Evolutionary conservation across 306 rosid genomes (phyloP).

Genomic region (Cajanus cajan): DNA sequence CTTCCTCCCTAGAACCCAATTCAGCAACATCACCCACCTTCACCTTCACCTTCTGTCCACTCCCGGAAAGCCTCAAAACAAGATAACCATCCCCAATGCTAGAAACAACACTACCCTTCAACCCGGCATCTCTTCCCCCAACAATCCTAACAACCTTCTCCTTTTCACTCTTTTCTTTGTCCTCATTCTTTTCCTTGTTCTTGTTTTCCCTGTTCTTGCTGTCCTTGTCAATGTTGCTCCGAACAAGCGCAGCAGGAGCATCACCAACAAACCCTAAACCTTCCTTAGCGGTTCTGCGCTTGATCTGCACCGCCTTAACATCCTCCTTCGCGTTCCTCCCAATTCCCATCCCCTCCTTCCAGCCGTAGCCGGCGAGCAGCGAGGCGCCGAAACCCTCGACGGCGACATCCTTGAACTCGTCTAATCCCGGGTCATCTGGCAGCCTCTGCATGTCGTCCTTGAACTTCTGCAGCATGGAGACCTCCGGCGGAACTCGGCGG

Average conservation of each 20-base stretch:
- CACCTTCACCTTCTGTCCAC: conserved; percentile 46
- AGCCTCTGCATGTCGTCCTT: conserved; percentile 52
- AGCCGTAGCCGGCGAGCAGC: conserved; percentile 80
- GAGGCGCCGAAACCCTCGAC: conserved; percentile 85
- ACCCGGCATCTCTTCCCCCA: conserved; percentile 58
- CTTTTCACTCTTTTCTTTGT: not conserved
- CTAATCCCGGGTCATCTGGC: conserved; percentile 68
- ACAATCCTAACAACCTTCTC: conserved; percentile 54
- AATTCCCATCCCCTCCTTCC: conserved; percentile 82
- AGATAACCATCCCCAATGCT: conserved; percentile 36
- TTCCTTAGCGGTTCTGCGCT: conserved; percentile 52
- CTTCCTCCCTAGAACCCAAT: conserved; percentile 69
- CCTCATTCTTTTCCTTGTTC: not conserved
- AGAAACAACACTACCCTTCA: conserved; percentile 52
- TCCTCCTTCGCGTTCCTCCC: conserved; percentile 76
- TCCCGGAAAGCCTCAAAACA: conserved; percentile 45
- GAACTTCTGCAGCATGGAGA: conserved; percentile 46
- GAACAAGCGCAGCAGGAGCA: not conserved
- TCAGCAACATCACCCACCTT: conserved; percentile 45
- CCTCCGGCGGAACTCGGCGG: conserved; percentile 30
- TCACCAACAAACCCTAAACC: conserved; percentile 74
- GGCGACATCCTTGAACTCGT: conserved; percentile 65
- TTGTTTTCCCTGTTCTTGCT: not conserved
- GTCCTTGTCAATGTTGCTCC: not conserved
- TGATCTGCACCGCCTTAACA: conserved; percentile 52